Base-by-base conservation (phyloP, 2,329 filamentous ascomycete genomes). In the Sporothrix globosa region DNA sequence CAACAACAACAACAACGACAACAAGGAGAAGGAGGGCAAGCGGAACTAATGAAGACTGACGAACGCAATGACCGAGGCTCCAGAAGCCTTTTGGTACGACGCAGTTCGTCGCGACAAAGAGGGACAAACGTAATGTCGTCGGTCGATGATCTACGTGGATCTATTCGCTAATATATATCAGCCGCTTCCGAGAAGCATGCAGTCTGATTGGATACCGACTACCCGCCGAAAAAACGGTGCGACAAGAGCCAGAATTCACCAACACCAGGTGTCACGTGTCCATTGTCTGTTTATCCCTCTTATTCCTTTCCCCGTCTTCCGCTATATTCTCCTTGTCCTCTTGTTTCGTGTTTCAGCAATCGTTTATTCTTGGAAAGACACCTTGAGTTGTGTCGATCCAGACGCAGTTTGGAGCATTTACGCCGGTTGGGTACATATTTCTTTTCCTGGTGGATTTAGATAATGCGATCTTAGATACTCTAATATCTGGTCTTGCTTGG, bases 381-480 rank as follows among this genome's bases (percentile, higher is more conserved):
- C 39, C 5, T 54, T 21, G 1, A 14, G 41, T 24, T 44, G 11
- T 54, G 65, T 44, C 21, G 39, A 30, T 46, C 21, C 52, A 19
- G 52, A 30, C 52, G 53, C 27, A 14, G 54, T 60, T 69, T 60
- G 67, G 52, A 68, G 34, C 52, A 56, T 68, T 68, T 68, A 56
- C 50, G 65, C 50, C 65, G 52, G 66, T 69, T 58, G 24, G 52
- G 52, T 60, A 52, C 54, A 69, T 69, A 69, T 17, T 11, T 60
- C 19, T 58, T 68, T 52, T 41, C 10, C 19, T 39, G 53, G 53
- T 69, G 53, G 48, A 50, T 67, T 70, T 70, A 67, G 53, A 67
- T 70, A 67, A 67, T 67, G 61, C 69, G 50, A 34, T 70, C 61
- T 70, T 58, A 70, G 60, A 70, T 67, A 70, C 48, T 58, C 52